Evolutionary conservation across 768 basidiomycete species (phyloP).

Genomic region (Boletus tylopilopsis): DNA sequence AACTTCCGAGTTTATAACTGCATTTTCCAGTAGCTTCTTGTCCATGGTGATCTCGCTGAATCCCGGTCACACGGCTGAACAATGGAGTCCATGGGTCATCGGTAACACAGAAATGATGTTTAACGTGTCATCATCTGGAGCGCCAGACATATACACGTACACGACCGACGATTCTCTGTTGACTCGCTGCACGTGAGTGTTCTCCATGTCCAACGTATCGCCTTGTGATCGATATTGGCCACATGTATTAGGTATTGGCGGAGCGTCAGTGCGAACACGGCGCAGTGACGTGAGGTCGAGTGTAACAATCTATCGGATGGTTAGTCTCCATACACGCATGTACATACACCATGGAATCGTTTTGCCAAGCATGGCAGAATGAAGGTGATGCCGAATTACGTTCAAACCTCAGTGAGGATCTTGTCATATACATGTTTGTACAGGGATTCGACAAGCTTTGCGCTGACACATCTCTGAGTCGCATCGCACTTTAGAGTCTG

Average conservation of each 20-base stretch:
- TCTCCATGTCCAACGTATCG: background rate
- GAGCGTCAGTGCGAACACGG: background rate
- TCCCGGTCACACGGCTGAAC: background rate
- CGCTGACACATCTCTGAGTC: too few species aligned
- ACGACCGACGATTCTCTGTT: background rate
- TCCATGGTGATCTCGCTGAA: conserved; percentile 1
- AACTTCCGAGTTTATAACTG: conserved; percentile 1
- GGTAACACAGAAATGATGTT: conserved; percentile 6
- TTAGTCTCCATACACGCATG: too few species aligned
- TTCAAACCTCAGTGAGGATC: too few species aligned
- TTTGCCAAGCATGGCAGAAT: too few species aligned
- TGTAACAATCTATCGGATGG: too few species aligned
- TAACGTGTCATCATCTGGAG: conserved; percentile 3
- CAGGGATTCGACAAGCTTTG: too few species aligned
- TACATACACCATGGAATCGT: too few species aligned
- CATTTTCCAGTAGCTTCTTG: conserved; percentile 5
- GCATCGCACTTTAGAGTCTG: too few species aligned
- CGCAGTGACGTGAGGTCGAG: background rate
- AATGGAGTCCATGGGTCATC: background rate
- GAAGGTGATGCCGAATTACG: too few species aligned
- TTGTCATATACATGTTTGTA: too few species aligned
- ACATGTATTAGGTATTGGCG: conserved; percentile 4
- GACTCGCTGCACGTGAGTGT: background rate
- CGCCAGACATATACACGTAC: background rate
- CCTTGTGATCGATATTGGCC: background rate